Percentiles rank a stretch among this genome's conserved stretches.
These are phyloP conservation scores for Prunus campanulata DNA, from an alignment of 306 rosid species.

Conservation along the genomic window DNA sequence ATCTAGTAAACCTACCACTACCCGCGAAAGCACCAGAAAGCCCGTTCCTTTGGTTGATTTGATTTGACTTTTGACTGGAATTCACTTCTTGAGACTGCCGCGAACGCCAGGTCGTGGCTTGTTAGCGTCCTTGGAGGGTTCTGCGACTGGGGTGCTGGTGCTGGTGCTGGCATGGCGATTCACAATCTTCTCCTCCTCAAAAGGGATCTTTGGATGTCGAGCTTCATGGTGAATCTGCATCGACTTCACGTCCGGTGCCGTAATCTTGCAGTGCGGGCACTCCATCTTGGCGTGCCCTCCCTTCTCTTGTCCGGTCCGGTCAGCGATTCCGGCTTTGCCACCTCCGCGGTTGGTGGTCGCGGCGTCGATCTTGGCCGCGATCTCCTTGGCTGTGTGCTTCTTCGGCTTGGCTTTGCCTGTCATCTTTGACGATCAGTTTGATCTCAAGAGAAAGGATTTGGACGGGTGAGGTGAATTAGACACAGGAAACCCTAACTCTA, in stretches of 20 bases:
- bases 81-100: conserved; percentile 80
- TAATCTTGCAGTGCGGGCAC: conserved; percentile 87
- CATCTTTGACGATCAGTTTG: conserved; percentile 33
- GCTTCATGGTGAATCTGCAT: conserved; percentile 98
- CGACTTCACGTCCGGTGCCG: conserved; percentile 85
- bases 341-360: conserved; percentile 96
- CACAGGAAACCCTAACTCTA: conserved; percentile 30
- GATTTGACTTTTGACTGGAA: neutral
- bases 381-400: conserved; percentile 99
- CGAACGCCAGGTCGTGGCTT: conserved; percentile 81
- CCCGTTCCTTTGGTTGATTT: neutral
- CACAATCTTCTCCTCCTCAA: conserved; percentile 56
- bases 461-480: neutral
- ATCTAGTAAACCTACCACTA: neutral
- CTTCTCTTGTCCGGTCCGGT: conserved; percentile 63
- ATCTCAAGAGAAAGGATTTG: too few species aligned
- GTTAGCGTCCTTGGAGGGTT: conserved; percentile 22
- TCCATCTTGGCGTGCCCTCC: conserved; percentile 97
- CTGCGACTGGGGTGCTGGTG: neutral
- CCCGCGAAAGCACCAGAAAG: neutral
- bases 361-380: conserved; percentile 78
- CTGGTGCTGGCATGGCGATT: conserved; percentile 49
- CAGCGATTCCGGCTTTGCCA: conserved; percentile 81
- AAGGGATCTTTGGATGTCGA: conserved; percentile 78
- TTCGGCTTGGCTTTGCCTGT: conserved; percentile 99